These are phyloP conservation scores for Sarocladium brachiariae DNA, from an alignment of 2,329 filamentous ascomycete genomes.

Conservation along the genomic window DNA sequence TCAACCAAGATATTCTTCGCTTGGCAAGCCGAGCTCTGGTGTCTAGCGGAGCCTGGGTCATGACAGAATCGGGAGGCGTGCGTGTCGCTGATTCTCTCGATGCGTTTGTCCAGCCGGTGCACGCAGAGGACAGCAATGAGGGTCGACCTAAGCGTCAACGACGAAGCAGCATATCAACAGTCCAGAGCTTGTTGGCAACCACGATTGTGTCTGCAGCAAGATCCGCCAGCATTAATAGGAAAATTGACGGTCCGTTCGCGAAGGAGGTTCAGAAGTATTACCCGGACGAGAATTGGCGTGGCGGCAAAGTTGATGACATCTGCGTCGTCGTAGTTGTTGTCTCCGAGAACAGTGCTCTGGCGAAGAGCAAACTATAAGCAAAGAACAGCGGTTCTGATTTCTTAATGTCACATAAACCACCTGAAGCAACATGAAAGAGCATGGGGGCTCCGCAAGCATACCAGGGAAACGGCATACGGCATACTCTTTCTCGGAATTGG, in stretches of 20 bases:
- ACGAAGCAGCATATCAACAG: conserved; percentile 33
- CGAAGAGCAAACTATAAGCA: conserved; percentile 28
- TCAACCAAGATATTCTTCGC: conserved; percentile 78
- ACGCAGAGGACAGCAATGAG: conserved; percentile 15
- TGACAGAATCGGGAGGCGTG: conserved; percentile 51
- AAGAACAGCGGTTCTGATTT: conserved; percentile 5
- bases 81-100: conserved; percentile 56
- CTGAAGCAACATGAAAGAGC: conserved; percentile 13
- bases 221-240: conserved; percentile 71
- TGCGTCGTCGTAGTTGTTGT: conserved; percentile 77
- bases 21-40: conserved; percentile 75
- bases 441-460: conserved; percentile 14
- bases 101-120: conserved; percentile 26
- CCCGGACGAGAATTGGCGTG: conserved; percentile 78
- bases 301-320: conserved; percentile 95
- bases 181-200: conserved; percentile 73
- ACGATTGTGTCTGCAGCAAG: conserved; percentile 80
- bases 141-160: conserved; percentile 5
- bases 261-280: conserved; percentile 88
- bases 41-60: conserved; percentile 65
- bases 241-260: conserved; percentile 85
- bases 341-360: conserved; percentile 47
- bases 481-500: neutral
- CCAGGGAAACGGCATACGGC: conserved; percentile 12
- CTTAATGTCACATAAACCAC: neutral